Evolutionary conservation across 495 filamentous ascomycete species (phyloP).

Genomic region (Hypoxylon fuscum): DNA sequence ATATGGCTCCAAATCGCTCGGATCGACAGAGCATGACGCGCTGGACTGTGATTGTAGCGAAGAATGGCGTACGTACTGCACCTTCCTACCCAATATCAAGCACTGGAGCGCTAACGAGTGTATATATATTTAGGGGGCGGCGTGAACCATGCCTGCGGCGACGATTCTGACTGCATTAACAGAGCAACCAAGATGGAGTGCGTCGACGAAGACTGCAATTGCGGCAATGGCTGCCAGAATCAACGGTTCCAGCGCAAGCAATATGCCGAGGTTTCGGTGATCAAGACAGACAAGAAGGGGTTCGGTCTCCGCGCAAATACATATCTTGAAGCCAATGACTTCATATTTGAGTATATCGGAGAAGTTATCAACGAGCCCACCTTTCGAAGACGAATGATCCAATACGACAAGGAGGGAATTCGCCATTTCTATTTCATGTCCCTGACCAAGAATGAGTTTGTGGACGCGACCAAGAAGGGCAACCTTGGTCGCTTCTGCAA

Average conservation of each 20-base stretch:
- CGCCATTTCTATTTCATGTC: constrained; percentile 99
- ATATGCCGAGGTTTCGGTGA: constrained; percentile 91
- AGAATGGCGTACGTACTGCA: constrained; percentile 85
- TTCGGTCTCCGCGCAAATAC: constrained; percentile 86
- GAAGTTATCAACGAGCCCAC: constrained; percentile 94
- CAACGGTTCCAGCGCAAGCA: constrained; percentile 92
- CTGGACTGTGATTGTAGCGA: constrained; percentile 96
- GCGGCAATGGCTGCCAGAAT: constrained; percentile 88
- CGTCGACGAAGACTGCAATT: constrained; percentile 81
- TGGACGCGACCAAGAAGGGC: constrained; percentile 96
- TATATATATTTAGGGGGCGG: constrained; percentile 68
- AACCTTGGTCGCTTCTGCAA: constrained; percentile 98
- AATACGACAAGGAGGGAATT: constrained; percentile 95
- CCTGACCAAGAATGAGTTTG: constrained; percentile 93
- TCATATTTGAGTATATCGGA: constrained; percentile 98
- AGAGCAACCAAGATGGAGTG: constrained; percentile 98
- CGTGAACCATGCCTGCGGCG: constrained; percentile 88
- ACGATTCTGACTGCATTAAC: constrained; percentile 99
- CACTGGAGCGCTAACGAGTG: constrained; percentile 35
- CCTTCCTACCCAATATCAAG: constrained; percentile 25
- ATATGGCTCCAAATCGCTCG: constrained; percentile 89
- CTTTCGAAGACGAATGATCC: constrained; percentile 86
- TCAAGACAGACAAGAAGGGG: constrained; percentile 97
- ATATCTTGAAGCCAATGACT: constrained; percentile 80
- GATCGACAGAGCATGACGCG: constrained; percentile 85